Percentiles rank a stretch among this genome's conserved stretches.
Conservation (phyloP, 164 flowering plant species). For the Stephania yunnanensis region DNA sequence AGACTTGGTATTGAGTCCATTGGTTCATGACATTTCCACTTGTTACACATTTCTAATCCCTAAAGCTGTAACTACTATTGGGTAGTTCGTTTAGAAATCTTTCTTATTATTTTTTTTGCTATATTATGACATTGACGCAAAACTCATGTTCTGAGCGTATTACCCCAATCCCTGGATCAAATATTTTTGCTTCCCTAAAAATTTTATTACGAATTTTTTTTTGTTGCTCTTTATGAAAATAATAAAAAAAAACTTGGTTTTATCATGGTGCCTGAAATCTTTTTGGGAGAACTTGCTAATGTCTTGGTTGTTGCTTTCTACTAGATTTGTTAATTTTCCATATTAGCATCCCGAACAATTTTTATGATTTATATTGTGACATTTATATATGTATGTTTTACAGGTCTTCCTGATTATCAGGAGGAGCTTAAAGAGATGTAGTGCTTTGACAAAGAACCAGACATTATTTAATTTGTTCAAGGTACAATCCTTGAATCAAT, state of each 20-base stretch:
- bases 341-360: background rate
- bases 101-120: background rate
- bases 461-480: conserved; percentile 81
- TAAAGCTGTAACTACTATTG: background rate
- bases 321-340: background rate
- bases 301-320: no score
- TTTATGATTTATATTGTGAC: background rate
- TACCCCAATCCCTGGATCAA: background rate
- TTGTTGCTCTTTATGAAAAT: no score
- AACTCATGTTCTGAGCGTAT: background rate
- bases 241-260: no score
- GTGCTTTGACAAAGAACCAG: conserved; percentile 87
- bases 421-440: conserved; percentile 90
- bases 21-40: background rate
- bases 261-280: no score
- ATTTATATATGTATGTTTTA: background rate
- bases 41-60: background rate
- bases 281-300: no score
- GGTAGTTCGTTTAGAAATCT: background rate
- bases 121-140: background rate
- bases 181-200: background rate
- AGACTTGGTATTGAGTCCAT: background rate
- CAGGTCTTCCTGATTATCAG: conserved; percentile 88
- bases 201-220: no score
- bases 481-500: conserved; percentile 35